These are phyloP conservation scores for Boechera retrofracta DNA, from an alignment of 345 rosid species.

Conservation along the genomic window DNA sequence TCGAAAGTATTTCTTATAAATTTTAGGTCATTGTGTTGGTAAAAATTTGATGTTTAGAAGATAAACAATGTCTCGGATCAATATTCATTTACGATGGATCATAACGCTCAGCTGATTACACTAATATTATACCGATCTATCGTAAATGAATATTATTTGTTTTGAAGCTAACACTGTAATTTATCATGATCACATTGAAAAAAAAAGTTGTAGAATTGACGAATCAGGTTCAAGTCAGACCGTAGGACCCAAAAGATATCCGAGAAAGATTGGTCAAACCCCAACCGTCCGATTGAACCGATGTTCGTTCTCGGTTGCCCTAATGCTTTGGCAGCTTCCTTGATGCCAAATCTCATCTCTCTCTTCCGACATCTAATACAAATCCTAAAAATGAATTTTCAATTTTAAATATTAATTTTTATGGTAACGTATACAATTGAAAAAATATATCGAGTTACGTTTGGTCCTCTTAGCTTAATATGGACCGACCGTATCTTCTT, in stretches of 20 bases:
- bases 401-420: background rate
- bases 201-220: slow-evolving; percentile 20
- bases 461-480: slow-evolving; percentile 40
- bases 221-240: slow-evolving; percentile 15
- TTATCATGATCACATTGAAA: slow-evolving; percentile 7
- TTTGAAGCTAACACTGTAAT: background rate
- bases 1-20: background rate
- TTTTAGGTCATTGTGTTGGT: too few species aligned
- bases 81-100: too few species aligned
- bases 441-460: slow-evolving; percentile 23
- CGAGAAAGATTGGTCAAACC: slow-evolving; percentile 23
- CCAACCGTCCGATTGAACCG: slow-evolving; percentile 39
- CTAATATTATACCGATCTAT: background rate
- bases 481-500: slow-evolving; percentile 44
- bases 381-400: background rate
- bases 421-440: slow-evolving; percentile 31
- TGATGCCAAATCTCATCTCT: slow-evolving; percentile 2
- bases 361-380: slow-evolving; percentile 26
- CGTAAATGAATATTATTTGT: background rate
- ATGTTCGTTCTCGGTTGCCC: slow-evolving; percentile 15
- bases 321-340: slow-evolving; percentile 35
- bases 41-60: background rate
- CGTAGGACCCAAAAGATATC: slow-evolving; percentile 34
- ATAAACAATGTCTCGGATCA: too few species aligned
- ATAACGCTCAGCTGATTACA: background rate